Conservation (phyloP, 139 green algal genomes). For the Trebouxia sp. region DNA sequence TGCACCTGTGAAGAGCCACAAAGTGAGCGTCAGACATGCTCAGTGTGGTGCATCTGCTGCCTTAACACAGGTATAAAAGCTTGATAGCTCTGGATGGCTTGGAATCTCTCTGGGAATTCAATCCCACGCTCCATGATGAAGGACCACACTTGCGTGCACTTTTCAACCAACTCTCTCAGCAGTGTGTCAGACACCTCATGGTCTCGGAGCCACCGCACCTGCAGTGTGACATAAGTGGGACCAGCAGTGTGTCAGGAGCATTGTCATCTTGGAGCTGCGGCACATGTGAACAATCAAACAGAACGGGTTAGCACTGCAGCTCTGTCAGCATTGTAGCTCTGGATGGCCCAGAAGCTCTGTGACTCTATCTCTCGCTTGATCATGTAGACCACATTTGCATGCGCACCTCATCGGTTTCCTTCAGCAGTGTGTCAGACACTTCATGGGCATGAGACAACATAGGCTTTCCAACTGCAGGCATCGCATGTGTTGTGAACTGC, state of each 20-base stretch:
- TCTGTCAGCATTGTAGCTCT: slow-evolving; percentile 83
- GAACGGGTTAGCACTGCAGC: no score
- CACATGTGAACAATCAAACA: not conserved
- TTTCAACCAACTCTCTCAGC: slow-evolving; percentile 40
- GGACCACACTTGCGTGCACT: slow-evolving; percentile 51
- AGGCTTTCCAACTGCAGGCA: no score
- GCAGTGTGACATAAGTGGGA: not conserved
- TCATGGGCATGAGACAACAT: no score
- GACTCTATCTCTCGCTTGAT: slow-evolving; percentile 87
- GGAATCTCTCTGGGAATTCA: slow-evolving; percentile 81
- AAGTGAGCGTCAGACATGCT: no score
- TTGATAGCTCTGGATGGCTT: slow-evolving; percentile 85
- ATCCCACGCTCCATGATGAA: slow-evolving; percentile 87
- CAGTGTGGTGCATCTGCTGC: slow-evolving; percentile 76
- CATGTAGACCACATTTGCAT: slow-evolving; percentile 73
- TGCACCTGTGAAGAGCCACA: slow-evolving; percentile 17
- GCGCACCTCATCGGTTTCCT: slow-evolving; percentile 41
- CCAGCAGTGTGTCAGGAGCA: slow-evolving; percentile 35
- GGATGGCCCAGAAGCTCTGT: slow-evolving; percentile 79
- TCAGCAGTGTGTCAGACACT: slow-evolving; percentile 36
- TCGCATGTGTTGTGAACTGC: no score
- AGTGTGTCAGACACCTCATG: slow-evolving; percentile 38
- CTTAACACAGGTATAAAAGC: slow-evolving; percentile 77
- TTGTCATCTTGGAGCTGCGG: slow-evolving; percentile 33
- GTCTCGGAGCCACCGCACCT: slow-evolving; percentile 36